Conservation (phyloP, 2,329 filamentous ascomycete genomes). For the Fusarium brevicatenulatum region DNA sequence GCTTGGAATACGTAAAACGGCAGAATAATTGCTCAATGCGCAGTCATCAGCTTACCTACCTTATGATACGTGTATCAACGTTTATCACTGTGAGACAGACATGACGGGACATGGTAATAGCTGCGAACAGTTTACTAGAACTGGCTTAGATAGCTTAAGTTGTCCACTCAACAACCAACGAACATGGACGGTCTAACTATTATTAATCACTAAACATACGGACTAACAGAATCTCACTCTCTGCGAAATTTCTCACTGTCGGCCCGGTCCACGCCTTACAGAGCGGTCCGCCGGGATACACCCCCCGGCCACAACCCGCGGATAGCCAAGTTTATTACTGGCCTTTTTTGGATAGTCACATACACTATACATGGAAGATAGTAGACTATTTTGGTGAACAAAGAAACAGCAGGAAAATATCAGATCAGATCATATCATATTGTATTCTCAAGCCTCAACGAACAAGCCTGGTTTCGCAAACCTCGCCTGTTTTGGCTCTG, state of each 20-base stretch:
- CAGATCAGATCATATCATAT: slow-evolving; percentile 1
- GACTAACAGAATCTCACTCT: neutral
- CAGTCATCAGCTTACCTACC: neutral
- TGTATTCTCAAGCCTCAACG: neutral
- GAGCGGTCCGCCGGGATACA: neutral
- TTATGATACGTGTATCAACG: neutral
- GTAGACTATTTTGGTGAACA: neutral
- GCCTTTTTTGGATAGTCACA: neutral
- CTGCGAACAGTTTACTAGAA: slow-evolving; percentile 2
- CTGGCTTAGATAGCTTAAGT: neutral
- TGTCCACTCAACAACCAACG: neutral
- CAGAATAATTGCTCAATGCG: neutral
- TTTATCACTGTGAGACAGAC: neutral
- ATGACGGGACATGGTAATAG: neutral
- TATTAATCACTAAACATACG: neutral
- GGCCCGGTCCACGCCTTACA: neutral
- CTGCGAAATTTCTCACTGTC: neutral
- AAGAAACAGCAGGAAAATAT: too few relatives aligned
- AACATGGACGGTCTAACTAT: neutral
- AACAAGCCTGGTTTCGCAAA: slow-evolving; percentile 1
- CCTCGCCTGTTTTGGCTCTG: neutral
- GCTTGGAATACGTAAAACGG: neutral
- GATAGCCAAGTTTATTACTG: slow-evolving; percentile 1
- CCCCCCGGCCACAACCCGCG: neutral
- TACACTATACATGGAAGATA: neutral